Base-by-base conservation (phyloP, 257 asterid species). In the Handroanthus guayacan region DNA sequence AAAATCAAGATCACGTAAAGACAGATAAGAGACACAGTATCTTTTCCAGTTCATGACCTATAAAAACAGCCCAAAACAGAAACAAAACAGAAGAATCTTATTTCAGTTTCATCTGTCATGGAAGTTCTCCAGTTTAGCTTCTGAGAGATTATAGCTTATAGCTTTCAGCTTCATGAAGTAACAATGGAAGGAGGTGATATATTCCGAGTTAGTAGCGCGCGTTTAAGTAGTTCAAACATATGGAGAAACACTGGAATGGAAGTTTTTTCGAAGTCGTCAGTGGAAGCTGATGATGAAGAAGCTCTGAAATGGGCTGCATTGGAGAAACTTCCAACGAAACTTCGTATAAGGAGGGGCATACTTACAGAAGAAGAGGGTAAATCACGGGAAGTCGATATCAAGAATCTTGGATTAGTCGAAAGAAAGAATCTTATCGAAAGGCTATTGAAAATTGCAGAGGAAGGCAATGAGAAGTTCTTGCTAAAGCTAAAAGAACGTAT, bases 221-320 rank as follows among this genome's bases (percentile, higher is more conserved):
- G 95, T 5, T 38, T 88, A 57, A 86, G 88, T 43, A 89, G 96
- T 37, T 94, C 98, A 0, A 87, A 71, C 64, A 76, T 88, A 80
- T 94, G 98, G 98, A 78, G 98, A 74, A 88, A 87, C 86, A 85
- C 86, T 7, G 96, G 86, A 13, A 60, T 78, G 82, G 97, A 92
- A 20, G 86, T 70, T 2, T 94, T 94, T 36, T 89, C 97, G 3
- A 83, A 78, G 74, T 87, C 96, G 2, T 88, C 91, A 11, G 17
- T 77, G 1, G 97, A 89, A 34, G 87, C 36, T 3, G 91, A 91
- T 37, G 97, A 94, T 70, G 98, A 94, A 68, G 98, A 91, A 48
- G 97, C 98, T 1, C 75, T 94, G 69, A 91, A 83, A 72, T 93
- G 98, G 98, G 98, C 98, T 5, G 89, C 97, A 17, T 56, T 91